Conservation (phyloP, 495 filamentous ascomycete species). For the Haplographium delicatum region DNA sequence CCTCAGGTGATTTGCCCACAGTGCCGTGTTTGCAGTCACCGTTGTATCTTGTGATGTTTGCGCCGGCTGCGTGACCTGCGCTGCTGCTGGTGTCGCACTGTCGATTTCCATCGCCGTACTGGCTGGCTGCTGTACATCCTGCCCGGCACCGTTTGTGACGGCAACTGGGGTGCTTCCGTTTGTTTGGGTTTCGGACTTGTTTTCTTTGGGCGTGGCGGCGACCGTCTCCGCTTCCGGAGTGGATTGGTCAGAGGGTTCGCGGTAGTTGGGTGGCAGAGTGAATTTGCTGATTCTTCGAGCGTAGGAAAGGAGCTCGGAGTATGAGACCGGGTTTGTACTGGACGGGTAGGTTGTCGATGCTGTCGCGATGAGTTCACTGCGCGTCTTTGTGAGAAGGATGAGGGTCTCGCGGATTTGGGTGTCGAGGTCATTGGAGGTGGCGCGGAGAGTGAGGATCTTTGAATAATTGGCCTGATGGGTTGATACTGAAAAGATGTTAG, state of each 20-base stretch:
- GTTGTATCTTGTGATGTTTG: constrained; percentile 2
- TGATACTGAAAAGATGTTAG: constrained; percentile 40
- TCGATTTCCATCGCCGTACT: constrained; percentile 21
- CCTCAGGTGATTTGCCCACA: constrained; percentile 10
- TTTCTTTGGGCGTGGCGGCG: constrained; percentile 18
- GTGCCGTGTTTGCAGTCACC: constrained; percentile 8
- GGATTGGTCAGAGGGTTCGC: constrained; percentile 20
- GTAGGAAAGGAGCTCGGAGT: constrained; percentile 63
- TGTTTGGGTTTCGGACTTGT: constrained; percentile 17
- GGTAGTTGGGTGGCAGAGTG: constrained; percentile 59
- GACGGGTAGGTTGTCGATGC: constrained; percentile 46
- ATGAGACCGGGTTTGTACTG: constrained; percentile 41
- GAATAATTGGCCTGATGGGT: constrained; percentile 64
- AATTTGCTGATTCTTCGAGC: constrained; percentile 69
- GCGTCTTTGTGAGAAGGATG: constrained; percentile 54
- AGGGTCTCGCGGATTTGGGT: constrained; percentile 56
- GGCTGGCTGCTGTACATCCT: not conserved
- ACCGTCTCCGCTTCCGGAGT: constrained; percentile 24
- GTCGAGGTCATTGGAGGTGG: constrained; percentile 54
- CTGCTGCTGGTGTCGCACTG: not conserved
- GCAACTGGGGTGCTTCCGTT: constrained; percentile 21
- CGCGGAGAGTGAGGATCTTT: constrained; percentile 56
- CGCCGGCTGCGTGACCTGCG: not conserved
- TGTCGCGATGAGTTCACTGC: constrained; percentile 58
- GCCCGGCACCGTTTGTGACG: constrained; percentile 9